These are phyloP conservation scores for Canavalia gladiata DNA, from an alignment of 306 rosid genomes.

Conservation along the genomic window DNA sequence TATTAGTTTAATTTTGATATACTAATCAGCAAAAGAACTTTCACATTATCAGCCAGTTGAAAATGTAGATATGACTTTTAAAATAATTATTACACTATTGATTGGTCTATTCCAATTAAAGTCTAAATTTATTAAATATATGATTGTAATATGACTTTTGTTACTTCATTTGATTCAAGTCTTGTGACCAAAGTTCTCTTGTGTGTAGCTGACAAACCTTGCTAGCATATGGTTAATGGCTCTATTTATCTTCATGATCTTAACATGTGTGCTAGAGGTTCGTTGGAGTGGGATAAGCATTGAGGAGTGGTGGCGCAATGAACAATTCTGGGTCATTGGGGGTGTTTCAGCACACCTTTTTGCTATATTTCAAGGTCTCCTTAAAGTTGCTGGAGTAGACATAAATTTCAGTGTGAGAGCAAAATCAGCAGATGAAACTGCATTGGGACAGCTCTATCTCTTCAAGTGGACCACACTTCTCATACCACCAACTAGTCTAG, in stretches of 20 bases:
- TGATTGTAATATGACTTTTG: slow-evolving; percentile 19
- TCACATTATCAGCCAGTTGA: no score
- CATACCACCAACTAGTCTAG: slow-evolving; percentile 90
- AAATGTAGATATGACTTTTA: no score
- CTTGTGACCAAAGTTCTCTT: slow-evolving; percentile 36
- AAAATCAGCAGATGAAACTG: slow-evolving; percentile 65
- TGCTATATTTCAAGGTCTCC: slow-evolving; percentile 93
- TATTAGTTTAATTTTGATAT: neutral
- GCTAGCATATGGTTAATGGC: slow-evolving; percentile 90
- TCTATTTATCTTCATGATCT: slow-evolving; percentile 79
- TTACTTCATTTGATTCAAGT: neutral
- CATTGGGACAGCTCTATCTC: slow-evolving; percentile 76
- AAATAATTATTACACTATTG: no score
- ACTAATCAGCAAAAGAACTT: no score
- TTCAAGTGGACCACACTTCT: slow-evolving; percentile 94
- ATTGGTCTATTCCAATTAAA: neutral
- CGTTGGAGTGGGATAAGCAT: slow-evolving; percentile 92
- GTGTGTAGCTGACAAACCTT: slow-evolving; percentile 76
- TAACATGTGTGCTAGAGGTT: slow-evolving; percentile 81
- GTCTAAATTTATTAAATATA: slow-evolving; percentile 28
- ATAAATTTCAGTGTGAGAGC: slow-evolving; percentile 68
- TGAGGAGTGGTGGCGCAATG: slow-evolving; percentile 92
- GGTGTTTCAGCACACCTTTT: slow-evolving; percentile 96
- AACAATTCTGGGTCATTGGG: slow-evolving; percentile 97
- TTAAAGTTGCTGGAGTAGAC: slow-evolving; percentile 81